Conservation (phyloP, 2,329 filamentous ascomycete species). For the Sporothrix dimorphospora region DNA sequence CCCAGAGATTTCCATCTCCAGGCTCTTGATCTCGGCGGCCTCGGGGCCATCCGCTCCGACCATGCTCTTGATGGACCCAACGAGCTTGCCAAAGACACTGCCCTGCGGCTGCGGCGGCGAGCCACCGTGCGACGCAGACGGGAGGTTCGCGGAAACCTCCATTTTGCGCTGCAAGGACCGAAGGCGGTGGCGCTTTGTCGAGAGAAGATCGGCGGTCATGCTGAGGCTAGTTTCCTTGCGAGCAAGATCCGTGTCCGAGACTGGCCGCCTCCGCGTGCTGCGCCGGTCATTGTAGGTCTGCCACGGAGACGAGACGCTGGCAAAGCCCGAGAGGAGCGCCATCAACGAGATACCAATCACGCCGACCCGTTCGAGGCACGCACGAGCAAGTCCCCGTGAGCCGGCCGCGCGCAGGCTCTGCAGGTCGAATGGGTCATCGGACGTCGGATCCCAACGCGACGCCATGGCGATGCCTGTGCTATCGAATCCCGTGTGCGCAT, state of each 20-base stretch:
- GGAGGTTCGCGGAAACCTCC: conserved; percentile 31
- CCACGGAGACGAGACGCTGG: conserved; percentile 86
- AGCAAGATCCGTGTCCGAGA: conserved; percentile 73
- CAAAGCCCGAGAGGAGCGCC: conserved; percentile 86
- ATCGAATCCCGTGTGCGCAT: conserved; percentile 40
- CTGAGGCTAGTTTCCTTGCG: conserved; percentile 79
- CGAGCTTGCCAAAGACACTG: conserved; percentile 70
- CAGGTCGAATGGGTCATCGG: conserved; percentile 18
- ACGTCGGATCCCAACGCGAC: conserved; percentile 30
- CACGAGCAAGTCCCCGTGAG: conserved; percentile 48
- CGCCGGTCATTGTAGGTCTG: conserved; percentile 73
- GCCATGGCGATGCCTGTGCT: conserved; percentile 40
- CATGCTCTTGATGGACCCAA: conserved; percentile 62
- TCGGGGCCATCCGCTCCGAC: conserved; percentile 58
- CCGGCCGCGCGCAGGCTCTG: conserved; percentile 18
- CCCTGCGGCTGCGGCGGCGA: conserved; percentile 17
- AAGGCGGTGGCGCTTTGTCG: conserved; percentile 72
- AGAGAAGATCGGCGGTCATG: conserved; percentile 77
- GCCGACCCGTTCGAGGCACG: conserved; percentile 70
- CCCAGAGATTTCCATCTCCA: conserved; percentile 77
- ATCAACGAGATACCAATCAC: conserved; percentile 85
- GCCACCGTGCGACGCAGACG: conserved; percentile 27
- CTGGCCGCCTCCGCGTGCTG: conserved; percentile 52
- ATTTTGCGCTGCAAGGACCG: conserved; percentile 69
- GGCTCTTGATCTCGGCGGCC: conserved; percentile 61